Percentiles rank a stretch among this genome's conserved stretches.
phyloP scores from a whole-genome alignment of 2,329 filamentous ascomycete genomes.

The Colletotrichum siamense region DNA sequence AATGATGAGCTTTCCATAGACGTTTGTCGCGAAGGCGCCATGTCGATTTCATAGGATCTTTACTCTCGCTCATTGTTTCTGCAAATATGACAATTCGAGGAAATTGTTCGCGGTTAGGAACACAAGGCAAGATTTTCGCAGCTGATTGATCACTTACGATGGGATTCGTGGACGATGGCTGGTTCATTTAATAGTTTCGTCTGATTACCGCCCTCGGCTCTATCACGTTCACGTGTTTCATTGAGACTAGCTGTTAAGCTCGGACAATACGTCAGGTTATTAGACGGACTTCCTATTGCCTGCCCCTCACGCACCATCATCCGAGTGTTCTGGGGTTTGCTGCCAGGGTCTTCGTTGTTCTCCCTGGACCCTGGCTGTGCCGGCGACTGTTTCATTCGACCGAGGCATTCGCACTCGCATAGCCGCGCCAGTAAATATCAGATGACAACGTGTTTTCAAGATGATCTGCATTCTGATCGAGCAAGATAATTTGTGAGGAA shows the following conservation, averaged over 20 bases:
- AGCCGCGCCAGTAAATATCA: background rate
- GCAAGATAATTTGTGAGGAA: background rate
- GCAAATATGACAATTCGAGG: background rate
- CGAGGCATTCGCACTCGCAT: conserved; percentile 1
- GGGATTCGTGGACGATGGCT: background rate
- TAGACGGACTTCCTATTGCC: background rate
- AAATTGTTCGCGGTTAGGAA: background rate
- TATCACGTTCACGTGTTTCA: conserved; percentile 8
- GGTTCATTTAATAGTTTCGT: conserved; percentile 5
- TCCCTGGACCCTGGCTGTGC: background rate
- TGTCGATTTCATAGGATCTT: conserved; percentile 46
- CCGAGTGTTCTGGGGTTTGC: background rate
- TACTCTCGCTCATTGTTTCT: conserved; percentile 7
- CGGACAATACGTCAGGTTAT: background rate
- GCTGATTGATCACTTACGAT: rapidly evolving
- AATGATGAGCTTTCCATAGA: conserved; percentile 36
- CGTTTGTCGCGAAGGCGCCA: conserved; percentile 34
- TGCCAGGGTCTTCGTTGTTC: background rate
- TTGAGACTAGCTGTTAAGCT: background rate
- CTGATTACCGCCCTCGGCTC: conserved; percentile 1
- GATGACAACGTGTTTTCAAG: background rate
- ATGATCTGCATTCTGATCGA: background rate
- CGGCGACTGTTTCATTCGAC: background rate
- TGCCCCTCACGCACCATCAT: background rate
- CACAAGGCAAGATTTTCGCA: background rate